Base-by-base conservation (phyloP, 306 rosid genomes). In the Pueraria montana region DNA sequence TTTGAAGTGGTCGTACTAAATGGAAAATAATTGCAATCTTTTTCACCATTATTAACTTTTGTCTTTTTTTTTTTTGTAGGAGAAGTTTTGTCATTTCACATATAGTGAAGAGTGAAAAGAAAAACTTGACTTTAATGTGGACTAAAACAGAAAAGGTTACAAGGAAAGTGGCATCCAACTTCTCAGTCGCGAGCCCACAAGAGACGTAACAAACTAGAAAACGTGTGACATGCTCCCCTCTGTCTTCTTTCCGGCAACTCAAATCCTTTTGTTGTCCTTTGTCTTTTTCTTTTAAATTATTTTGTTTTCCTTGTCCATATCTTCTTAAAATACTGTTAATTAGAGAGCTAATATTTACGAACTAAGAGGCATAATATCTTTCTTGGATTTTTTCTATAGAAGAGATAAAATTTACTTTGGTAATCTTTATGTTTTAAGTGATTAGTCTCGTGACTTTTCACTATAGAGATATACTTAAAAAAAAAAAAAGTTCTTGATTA, bases 171-270 rank as follows among this genome's bases (percentile, higher is more conserved):
- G 50, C 0, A 30, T 53, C 49, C 61, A 40, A 76, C 12, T 61
- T 80, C 59, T 20, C 1, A 11, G 76, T 73, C 71, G 0, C 46
- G 50, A 63, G 55, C 84, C 76, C 87, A 53, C 13, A 8, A 18
- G 75, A 87, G 81, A 80, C 87, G 89, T 87, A 84, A 72, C 18
- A 11, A 34, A 32, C 30, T 71, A 10, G 81, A 14, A 87, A 84
- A 78, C 87, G 87, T 76, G 89, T 87, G 48, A 5, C 64, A 30
- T 17, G 17, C 8, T 18, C n/a, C n/a, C 4, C 7, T 34, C 7
- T 4, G 46, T 26, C 18, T 59, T 2, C 70, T 45, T 59, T 61
- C 58, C 61, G 53, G 43, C 59, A 43, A 13, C 65, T 83, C 27
- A 53, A 62, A 67, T 66, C 8, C 69, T 27, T 27, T 61, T 64